Conservation (phyloP, 768 basidiomycete species). For the Suillus alpinus region DNA sequence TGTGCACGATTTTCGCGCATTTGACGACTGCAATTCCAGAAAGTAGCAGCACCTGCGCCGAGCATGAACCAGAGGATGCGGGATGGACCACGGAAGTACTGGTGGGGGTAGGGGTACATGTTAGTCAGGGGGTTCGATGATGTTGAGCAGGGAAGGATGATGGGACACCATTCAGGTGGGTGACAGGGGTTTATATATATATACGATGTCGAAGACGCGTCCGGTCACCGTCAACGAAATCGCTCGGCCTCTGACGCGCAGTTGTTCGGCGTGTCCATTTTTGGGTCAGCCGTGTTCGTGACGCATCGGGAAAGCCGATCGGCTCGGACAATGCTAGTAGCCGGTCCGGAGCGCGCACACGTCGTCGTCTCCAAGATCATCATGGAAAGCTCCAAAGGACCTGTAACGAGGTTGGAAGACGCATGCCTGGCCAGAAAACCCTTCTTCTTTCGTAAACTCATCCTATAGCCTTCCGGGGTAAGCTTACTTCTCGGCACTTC, state of each 20-base stretch:
- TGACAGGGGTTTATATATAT: conserved; percentile 6
- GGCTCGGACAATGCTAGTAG: background rate
- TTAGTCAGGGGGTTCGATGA: background rate
- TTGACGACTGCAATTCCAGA: conserved; percentile 39
- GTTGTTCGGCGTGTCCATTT: background rate
- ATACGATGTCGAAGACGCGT: conserved; percentile 8
- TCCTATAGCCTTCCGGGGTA: too few species aligned
- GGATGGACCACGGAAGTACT: conserved; percentile 41
- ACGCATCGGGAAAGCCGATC: conserved; percentile 1
- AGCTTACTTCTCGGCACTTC: too few species aligned
- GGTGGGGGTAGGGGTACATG: conserved; percentile 24
- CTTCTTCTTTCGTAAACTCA: too few species aligned
- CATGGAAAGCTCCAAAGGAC: too few species aligned
- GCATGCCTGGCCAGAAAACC: too few species aligned
- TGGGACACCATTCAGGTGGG: background rate
- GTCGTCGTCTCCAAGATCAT: too few species aligned
- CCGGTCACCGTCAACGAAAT: conserved; percentile 16
- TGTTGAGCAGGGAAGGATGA: background rate
- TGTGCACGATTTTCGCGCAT: conserved; percentile 41
- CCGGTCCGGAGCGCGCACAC: too few species aligned
- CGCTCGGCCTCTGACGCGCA: conserved; percentile 18
- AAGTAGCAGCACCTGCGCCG: conserved; percentile 45
- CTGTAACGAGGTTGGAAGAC: too few species aligned
- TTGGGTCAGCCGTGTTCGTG: background rate
- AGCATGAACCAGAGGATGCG: conserved; percentile 69